Conservation (phyloP, 805 yeast genomes). For the Clavispora vitiphila region DNA sequence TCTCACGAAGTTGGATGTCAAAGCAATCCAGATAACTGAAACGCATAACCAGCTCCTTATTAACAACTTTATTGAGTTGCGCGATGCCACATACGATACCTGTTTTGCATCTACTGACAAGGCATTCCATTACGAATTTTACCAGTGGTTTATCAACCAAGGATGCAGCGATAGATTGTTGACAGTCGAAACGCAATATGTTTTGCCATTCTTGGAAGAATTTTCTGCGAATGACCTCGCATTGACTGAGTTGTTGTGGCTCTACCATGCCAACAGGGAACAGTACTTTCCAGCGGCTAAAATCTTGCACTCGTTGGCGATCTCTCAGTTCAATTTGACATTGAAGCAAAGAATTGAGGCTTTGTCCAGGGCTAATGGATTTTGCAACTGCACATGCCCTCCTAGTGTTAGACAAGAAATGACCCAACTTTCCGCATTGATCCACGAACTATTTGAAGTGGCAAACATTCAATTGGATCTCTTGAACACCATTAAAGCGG, state of each 20-base stretch:
- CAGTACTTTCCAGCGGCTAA: constrained; percentile 80
- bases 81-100: constrained; percentile 68
- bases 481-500: constrained; percentile 43
- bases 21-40: constrained; percentile 44
- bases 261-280: constrained; percentile 78
- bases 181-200: constrained; percentile 75
- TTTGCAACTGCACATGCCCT: constrained; percentile 79
- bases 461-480: constrained; percentile 80
- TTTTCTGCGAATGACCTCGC: constrained; percentile 58
- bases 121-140: constrained; percentile 84
- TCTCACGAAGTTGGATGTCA: constrained; percentile 64
- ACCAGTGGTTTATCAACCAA: constrained; percentile 84
- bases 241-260: constrained; percentile 82
- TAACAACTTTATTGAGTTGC: constrained; percentile 50
- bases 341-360: constrained; percentile 78
- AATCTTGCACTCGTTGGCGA: constrained; percentile 62
- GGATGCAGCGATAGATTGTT: constrained; percentile 73
- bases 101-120: constrained; percentile 75
- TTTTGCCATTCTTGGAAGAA: constrained; percentile 71
- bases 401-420: constrained; percentile 73
- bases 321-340: constrained; percentile 64
- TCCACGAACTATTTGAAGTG: constrained; percentile 79
- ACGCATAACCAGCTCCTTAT: constrained; percentile 35
- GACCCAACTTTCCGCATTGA: constrained; percentile 60
- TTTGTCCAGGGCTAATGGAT: constrained; percentile 87